These are phyloP conservation scores for Notholithocarpus densiflorus DNA, from an alignment of 306 rosid genomes.

Conservation along the genomic window DNA sequence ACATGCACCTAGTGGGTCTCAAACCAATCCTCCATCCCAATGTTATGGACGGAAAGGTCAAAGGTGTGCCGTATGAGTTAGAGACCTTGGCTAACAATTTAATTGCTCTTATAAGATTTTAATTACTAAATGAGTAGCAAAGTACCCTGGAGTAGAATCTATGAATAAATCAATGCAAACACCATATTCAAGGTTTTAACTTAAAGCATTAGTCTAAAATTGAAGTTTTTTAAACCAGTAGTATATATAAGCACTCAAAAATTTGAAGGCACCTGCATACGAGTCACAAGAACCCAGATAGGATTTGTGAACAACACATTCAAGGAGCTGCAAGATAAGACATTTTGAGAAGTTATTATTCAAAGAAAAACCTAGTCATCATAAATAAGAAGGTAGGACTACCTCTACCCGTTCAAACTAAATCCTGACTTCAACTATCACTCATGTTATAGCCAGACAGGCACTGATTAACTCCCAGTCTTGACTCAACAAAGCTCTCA, in stretches of 20 bases:
- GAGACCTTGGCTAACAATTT: neutral
- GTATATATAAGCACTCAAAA: neutral
- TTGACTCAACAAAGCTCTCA: neutral
- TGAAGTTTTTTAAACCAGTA: neutral
- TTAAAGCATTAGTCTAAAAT: neutral
- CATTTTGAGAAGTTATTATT: neutral
- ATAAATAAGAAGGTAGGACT: neutral
- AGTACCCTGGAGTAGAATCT: neutral
- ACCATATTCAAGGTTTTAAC: neutral
- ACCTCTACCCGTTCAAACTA: neutral
- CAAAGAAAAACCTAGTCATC: neutral
- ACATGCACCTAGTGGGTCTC: too few species aligned
- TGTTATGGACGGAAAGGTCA: too few species aligned
- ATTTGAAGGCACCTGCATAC: constrained; percentile 69
- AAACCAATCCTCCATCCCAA: too few species aligned
- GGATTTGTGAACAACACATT: constrained; percentile 74
- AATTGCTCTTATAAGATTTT: neutral
- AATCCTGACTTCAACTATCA: neutral
- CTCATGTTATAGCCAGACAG: neutral
- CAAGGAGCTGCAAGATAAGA: constrained; percentile 61
- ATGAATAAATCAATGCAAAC: neutral
- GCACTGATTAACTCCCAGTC: neutral
- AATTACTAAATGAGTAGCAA: neutral
- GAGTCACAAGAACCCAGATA: constrained; percentile 89
- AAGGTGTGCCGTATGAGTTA: too few species aligned